Base-by-base conservation (phyloP, 1,284 basidiomycete genomes). In the Papiliotrema nemorosa region DNA sequence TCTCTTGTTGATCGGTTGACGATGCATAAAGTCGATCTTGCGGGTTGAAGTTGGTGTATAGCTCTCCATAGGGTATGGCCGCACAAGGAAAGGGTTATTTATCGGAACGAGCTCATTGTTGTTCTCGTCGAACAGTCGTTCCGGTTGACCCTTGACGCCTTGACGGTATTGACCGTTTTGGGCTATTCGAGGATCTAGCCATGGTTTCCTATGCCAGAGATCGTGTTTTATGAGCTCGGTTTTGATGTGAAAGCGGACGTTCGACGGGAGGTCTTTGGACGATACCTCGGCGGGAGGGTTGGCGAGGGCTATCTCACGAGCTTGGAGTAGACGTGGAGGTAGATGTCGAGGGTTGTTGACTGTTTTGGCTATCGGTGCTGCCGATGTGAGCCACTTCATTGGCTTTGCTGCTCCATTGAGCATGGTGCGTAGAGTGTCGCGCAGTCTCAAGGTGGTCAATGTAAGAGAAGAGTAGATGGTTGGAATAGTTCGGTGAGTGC, bases 11-110 rank as follows among this genome's bases (percentile, higher is more conserved):
- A 72, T 63, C 16, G 33, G 25, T 26, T 50, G 36, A 4, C 50
- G 50, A 16, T 27, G 44, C 40, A 47, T 9, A 40, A 18, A 36
- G 25, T 31, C 13, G 26, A 14, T 12, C 13, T 33, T 29, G 26
- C 26, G 6, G 29, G 9, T 29, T 6, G 29, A 44, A 13, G 21
- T 5, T n/a, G 26, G n/a, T 29, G 16, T 12, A 44, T n/a, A 31
- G 26, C 21, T 33, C 27, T 34, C 29, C 9, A 31, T 13, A 5
- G 21, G 26, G 21, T 44, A 44, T 13, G 6, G 9, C 10, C 13
- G 20, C 5, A 24, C 20, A 14, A 68, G n/a, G 53, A 69, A 72
- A 25, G 69, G 70, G 54, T 72, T 72, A 10, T 57, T 63, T 21
- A 69, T 45, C n/a, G 43, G 26, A 21, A 62, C 12, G 18, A 24